Evolutionary conservation across 2,329 filamentous ascomycete species (phyloP), one percentile per base, ranked within the genome.

Genomic region (Cytospora mali): DNA sequence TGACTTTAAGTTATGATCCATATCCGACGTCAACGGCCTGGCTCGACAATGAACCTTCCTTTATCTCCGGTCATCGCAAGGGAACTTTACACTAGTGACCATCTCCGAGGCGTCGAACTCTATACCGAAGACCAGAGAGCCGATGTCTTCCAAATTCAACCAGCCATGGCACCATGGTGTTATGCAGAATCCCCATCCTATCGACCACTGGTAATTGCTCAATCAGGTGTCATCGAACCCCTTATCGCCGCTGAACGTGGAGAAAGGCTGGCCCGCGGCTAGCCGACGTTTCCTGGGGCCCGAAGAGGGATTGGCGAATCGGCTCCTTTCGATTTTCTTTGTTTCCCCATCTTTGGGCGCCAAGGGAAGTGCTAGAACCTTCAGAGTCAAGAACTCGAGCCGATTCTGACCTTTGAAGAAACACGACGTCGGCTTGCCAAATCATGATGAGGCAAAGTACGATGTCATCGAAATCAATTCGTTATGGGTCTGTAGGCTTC

Each of bases 21-120:
- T 42, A 46, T 5, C 7, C 6, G 42, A 46, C 42, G 21, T 46
- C 42, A 46, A 46, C 42, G 42, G 46, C 42, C 53, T 33, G 14
- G 18, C 46, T 46, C 39, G 33, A 58, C 48, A 31, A 59, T n/a
- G 31, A 49, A 49, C 31, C n/a, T 53, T 21, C 54, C 52, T 62
- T 60, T 63, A 65, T 63, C 64, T 65, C 64, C 64, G 64, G 53
- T 65, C 29, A 60, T 63, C 64, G 64, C 64, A 65, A 62, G 9
- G 23, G 23, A 10, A 25, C 6, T 16, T 9, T 49, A 46, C 33
- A 62, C 54, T 48, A 35, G 53, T 46, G 55, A 35, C 56, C 39
- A 50, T 46, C 42, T 46, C 42, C 21, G 25, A 11, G 16, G 49
- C 31, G 21, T 50, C 31, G n/a, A 14, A 21, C 51, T 23, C 16